phyloP scores from a whole-genome alignment of 2,329 filamentous ascomycete genomes.

The Berkeleyomyces basicola region DNA sequence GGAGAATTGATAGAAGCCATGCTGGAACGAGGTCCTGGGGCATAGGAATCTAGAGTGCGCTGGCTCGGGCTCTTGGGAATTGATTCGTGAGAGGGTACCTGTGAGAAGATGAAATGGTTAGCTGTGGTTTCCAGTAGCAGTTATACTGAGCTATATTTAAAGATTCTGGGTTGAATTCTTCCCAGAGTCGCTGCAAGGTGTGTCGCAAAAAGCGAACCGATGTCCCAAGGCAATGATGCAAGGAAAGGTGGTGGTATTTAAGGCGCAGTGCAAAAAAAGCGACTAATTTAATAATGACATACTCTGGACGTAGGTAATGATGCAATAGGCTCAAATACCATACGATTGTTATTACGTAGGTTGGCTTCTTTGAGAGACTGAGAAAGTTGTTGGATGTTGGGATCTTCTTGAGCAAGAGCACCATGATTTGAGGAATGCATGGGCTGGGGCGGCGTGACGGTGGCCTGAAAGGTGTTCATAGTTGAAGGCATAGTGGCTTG shows the following conservation, averaged over 20 bases:
- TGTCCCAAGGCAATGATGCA: not conserved
- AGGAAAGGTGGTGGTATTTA: not conserved
- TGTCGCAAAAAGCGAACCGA: not conserved
- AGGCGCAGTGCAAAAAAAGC: conserved; percentile 4
- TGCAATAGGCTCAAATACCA: conserved; percentile 58
- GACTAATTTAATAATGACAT: conserved; percentile 26
- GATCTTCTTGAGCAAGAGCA: not conserved
- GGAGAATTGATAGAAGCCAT: conserved; percentile 66
- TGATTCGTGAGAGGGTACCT: conserved; percentile 12
- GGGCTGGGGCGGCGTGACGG: conserved; percentile 9
- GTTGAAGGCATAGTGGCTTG: not conserved
- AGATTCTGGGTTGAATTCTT: not conserved
- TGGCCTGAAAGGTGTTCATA: conserved; percentile 6
- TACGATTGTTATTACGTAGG: conserved; percentile 9
- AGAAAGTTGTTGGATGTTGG: conserved; percentile 9
- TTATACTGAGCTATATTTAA: not conserved
- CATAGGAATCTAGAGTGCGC: conserved; percentile 6
- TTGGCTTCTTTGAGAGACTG: conserved; percentile 11
- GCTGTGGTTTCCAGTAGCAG: not conserved
- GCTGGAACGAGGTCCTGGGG: conserved; percentile 20
- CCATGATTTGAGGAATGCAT: not conserved
- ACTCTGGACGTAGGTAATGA: conserved; percentile 75
- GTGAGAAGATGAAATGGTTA: not conserved
- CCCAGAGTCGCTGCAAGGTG: not conserved
- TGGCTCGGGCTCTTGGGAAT: conserved; percentile 9